Conservation (phyloP, 208 protist genomes). For the Wallacemonas sp. region DNA sequence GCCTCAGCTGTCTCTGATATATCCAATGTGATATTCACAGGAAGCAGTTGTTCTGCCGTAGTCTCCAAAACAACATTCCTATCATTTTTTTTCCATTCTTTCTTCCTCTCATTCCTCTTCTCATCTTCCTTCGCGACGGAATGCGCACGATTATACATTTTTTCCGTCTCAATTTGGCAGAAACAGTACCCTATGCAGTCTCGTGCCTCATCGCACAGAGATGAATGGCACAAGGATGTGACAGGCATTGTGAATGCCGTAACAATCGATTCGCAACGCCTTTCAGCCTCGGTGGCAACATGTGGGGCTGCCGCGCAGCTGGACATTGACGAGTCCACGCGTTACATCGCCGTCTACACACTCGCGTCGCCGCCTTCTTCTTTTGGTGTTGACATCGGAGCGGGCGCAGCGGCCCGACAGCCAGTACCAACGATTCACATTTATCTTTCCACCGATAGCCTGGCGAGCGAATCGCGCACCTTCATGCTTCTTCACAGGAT, state of each 20-base stretch:
- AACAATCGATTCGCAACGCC: background rate
- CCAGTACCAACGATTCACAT: constrained; percentile 1
- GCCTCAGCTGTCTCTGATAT: no score
- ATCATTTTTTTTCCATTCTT: constrained; percentile 13
- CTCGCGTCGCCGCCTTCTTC: background rate
- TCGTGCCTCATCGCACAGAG: background rate
- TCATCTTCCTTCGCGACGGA: background rate
- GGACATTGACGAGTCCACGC: background rate
- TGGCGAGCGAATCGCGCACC: background rate
- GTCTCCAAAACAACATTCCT: no score
- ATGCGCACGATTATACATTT: background rate
- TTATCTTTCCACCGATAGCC: background rate
- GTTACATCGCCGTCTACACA: constrained; percentile 4
- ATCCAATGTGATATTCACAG: no score
- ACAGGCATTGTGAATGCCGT: background rate
- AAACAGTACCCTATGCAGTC: background rate
- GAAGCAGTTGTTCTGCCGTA: no score
- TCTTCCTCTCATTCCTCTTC: background rate
- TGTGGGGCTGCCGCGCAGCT: background rate
- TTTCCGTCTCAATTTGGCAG: background rate
- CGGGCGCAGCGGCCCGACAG: background rate
- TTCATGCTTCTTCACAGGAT: constrained; percentile 9
- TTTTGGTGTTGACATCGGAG: background rate
- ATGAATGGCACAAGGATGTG: background rate
- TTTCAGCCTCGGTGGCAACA: background rate